phyloP scores from a whole-genome alignment of 345 rosid genomes.

The Trapa bicornis region DNA sequence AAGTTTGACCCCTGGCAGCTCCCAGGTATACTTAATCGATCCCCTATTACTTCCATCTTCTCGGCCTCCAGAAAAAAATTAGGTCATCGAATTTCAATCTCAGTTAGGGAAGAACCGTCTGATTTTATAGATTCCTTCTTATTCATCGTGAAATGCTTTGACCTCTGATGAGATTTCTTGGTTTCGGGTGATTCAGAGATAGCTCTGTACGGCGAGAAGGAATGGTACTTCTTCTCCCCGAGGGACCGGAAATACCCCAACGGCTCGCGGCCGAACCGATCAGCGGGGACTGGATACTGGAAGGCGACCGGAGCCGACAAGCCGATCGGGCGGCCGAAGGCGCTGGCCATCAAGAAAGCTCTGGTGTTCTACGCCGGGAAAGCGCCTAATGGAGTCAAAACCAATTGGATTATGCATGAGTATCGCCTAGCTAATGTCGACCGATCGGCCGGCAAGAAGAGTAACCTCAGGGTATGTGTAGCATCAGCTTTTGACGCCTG shows the following conservation, averaged over 20 bases:
- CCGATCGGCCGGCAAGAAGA: conserved; percentile 53
- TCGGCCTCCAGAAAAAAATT: too few species aligned
- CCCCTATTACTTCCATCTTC: not conserved
- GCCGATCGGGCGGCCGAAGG: conserved; percentile 68
- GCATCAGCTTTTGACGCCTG: too few species aligned
- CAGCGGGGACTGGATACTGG: conserved; percentile 86
- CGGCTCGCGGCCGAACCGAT: conserved; percentile 84
- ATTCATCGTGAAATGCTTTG: not conserved
- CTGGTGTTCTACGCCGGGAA: conserved; percentile 85
- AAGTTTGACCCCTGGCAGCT: conserved; percentile 90
- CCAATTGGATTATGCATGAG: conserved; percentile 98
- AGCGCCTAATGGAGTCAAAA: conserved; percentile 70
- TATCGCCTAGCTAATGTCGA: conserved; percentile 83
- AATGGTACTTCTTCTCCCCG: conserved; percentile 95
- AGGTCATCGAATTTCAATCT: not conserved
- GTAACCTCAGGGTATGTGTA: conserved; percentile 43
- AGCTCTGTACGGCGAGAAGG: conserved; percentile 81
- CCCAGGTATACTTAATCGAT: conserved; percentile 39
- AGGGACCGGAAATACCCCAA: conserved; percentile 89
- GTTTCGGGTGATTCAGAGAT: conserved; percentile 28
- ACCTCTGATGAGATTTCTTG: conserved; percentile 21
- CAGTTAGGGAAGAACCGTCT: not conserved
- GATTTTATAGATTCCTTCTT: not conserved
- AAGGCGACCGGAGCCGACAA: conserved; percentile 95
- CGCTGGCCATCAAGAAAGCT: conserved; percentile 75